Evolutionary conservation across 371 early-diverging fungal genomes (phyloP), one percentile per base, ranked within the genome.

Genomic region (Catenaria anguillulae): DNA sequence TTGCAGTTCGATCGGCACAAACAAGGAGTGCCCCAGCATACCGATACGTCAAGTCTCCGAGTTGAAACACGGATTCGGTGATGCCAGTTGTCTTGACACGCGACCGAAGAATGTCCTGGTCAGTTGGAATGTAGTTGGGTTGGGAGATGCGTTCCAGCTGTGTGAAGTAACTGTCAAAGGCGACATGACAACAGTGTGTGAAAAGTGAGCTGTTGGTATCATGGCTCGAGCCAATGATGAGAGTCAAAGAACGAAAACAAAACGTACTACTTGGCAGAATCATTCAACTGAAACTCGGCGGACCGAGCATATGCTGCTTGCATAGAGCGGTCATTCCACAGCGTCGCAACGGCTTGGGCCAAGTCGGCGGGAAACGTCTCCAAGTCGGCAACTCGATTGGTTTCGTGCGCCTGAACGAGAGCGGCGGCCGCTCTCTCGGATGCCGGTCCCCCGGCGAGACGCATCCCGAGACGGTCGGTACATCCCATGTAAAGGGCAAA

Each of bases 161-260:
- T 64, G 93, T 89, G 79, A 93, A 93, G 79, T 89, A 94, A 70
- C n/a, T n/a, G n/a, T n/a, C n/a, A n/a, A n/a, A n/a, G n/a, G n/a
- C n/a, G n/a, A n/a, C n/a, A n/a, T n/a, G n/a, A n/a, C n/a, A n/a
- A n/a, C n/a, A n/a, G n/a, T n/a, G n/a, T n/a, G n/a, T n/a, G n/a
- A n/a, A n/a, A n/a, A n/a, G n/a, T n/a, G n/a, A n/a, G n/a, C n/a
- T n/a, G n/a, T n/a, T n/a, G n/a, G n/a, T n/a, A n/a, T n/a, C n/a
- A n/a, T n/a, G n/a, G n/a, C n/a, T n/a, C n/a, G n/a, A n/a, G n/a
- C n/a, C n/a, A n/a, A n/a, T n/a, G n/a, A n/a, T n/a, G n/a, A n/a
- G n/a, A n/a, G n/a, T n/a, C n/a, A n/a, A n/a, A n/a, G n/a, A n/a
- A n/a, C n/a, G n/a, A n/a, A n/a, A n/a, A n/a, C n/a, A n/a, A n/a